These are phyloP conservation scores for Penicillium nordicum DNA, from an alignment of 2,329 filamentous ascomycete species.

Conservation along the genomic window DNA sequence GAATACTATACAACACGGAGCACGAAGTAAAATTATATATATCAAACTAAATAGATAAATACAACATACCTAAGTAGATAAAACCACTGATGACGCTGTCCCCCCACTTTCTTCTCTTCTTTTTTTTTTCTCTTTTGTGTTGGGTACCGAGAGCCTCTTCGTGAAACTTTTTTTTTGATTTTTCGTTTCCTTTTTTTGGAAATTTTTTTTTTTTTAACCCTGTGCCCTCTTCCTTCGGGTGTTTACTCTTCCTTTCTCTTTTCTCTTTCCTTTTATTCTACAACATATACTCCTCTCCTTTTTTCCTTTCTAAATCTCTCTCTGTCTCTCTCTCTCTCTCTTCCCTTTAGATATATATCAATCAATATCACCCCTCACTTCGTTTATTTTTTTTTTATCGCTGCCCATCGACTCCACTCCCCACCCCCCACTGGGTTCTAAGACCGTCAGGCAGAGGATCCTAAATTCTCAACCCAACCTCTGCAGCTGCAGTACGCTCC, in stretches of 20 bases:
- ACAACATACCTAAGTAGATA: neutral
- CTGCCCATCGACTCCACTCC: conserved; percentile 15
- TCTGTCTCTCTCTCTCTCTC: conserved; percentile 1
- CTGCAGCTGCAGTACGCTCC: conserved; percentile 24
- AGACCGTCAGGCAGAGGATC: conserved; percentile 22
- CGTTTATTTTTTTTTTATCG: conserved; percentile 1
- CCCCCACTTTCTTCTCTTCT: conserved; percentile 10
- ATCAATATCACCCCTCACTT: conserved; percentile 13
- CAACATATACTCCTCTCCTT: neutral
- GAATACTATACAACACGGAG: neutral
- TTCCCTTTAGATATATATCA: neutral
- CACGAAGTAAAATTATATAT: too few relatives aligned
- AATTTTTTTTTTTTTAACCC: neutral
- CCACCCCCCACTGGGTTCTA: conserved; percentile 21
- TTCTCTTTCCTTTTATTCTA: conserved; percentile 2
- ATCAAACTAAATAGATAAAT: neutral
- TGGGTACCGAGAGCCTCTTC: conserved; percentile 25
- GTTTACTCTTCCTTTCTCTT: neutral
- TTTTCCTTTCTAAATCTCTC: neutral
- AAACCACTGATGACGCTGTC: conserved; percentile 8
- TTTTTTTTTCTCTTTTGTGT: conserved; percentile 12
- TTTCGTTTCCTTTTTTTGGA: neutral
- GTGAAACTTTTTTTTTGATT: conserved; percentile 16
- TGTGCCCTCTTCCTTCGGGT: conserved; percentile 4
- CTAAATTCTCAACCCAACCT: conserved; percentile 19